phyloP scores from a whole-genome alignment of 2,329 filamentous ascomycete genomes.

The Phyllosticta citriasiana region DNA sequence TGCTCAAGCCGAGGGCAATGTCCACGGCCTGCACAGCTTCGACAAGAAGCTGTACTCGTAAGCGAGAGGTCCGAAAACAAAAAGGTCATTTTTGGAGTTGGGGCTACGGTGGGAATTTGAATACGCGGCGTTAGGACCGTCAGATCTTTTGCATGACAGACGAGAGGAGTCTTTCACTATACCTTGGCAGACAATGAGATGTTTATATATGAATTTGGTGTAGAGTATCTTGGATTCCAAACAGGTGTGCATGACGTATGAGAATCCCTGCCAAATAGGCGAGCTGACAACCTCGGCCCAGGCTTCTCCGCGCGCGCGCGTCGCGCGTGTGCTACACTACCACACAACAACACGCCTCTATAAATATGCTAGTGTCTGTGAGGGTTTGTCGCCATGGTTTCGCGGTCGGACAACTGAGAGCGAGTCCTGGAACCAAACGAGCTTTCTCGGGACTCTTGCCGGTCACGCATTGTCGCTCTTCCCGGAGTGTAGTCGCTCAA shows the following conservation, averaged over 20 bases:
- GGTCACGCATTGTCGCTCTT: background rate
- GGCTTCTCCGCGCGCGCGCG: background rate
- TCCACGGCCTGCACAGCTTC: constrained; percentile 93
- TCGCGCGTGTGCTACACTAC: background rate
- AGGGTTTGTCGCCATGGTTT: background rate
- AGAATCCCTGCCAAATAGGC: background rate
- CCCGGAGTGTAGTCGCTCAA: background rate
- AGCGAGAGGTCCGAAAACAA: background rate
- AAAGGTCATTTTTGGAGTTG: constrained; percentile 10
- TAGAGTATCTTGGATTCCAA: background rate
- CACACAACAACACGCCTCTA: background rate
- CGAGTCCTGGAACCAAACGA: background rate
- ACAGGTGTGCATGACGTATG: background rate
- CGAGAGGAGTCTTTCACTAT: background rate
- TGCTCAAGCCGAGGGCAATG: constrained; percentile 91
- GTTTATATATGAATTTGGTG: background rate
- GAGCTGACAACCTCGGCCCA: background rate
- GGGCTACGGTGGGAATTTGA: background rate
- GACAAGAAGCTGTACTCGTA: constrained; percentile 99
- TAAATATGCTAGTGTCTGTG: background rate
- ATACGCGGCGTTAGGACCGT: background rate
- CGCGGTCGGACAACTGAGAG: background rate
- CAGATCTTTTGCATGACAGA: background rate
- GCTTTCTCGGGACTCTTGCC: background rate
- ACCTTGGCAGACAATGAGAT: background rate